Evolutionary conservation across 805 yeast genomes (phyloP), one percentile per base, ranked within the genome.

Genomic region (Kodamaea laetipori): DNA sequence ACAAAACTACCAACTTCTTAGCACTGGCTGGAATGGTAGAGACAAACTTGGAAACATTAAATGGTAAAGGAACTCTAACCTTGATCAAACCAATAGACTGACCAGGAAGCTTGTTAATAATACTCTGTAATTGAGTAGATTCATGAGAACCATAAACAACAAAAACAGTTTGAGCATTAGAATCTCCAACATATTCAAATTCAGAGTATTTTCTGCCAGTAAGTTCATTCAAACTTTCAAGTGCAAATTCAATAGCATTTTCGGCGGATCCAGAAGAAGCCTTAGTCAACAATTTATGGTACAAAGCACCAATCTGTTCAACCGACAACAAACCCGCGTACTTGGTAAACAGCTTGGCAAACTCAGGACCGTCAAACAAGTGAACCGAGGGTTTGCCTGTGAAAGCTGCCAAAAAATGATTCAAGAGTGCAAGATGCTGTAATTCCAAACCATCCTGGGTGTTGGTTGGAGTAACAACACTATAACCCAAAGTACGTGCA

Each of bases 31-130:
- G 92, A 40, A 90, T 69, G 8, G 74, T 58, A 3, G 69, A 58
- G 40, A 78, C 67, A 60, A 90, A 89, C 52, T 76, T 77, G 24
- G 69, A 72, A 25, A 77, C 72, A 53, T 83, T 80, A 65, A 90
- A 89, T 9, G 97, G 97, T 41, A 83, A 67, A 43, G 95, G 92
- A 34, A 87, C 79, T 65, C 96, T 79, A 39, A 82, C 77, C 43
- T 83, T 76, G 44, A 90, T 63, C 39, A 84, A 78, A 50, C 90
- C 95, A 40, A 80, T 75, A n/a, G 34, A 30, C n/a, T 70, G 63
- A 15, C 63, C 60, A 6, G 69, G 58, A n/a, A 37, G 26, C 28
- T 65, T 56, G 15, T 59, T 57, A 37, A 82, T 67, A 21, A 76
- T 71, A 19, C 67, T 63, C 37, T 76, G 54, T 31, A 86, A 73